phyloP scores from a whole-genome alignment of 2,329 filamentous ascomycete genomes.

The Zymoseptoria brevis region DNA sequence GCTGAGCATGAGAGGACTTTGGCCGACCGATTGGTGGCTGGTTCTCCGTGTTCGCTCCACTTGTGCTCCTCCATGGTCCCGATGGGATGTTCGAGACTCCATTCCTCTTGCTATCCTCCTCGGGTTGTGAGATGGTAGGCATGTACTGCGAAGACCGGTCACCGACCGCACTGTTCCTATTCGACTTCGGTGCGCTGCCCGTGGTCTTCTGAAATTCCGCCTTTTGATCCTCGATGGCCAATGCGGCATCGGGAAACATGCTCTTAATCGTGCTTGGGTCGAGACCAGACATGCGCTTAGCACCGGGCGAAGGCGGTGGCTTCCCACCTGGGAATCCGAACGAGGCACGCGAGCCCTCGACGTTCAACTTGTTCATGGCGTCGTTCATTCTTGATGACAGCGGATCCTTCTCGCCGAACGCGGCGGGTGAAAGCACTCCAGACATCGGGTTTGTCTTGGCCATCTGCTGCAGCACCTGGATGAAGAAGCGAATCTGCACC shows the following conservation, averaged over 20 bases:
- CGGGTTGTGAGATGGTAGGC: conserved; percentile 63
- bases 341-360: conserved; percentile 80
- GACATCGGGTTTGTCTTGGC: conserved; percentile 97
- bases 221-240: conserved; percentile 97
- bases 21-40: conserved; percentile 53
- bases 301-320: conserved; percentile 65
- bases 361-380: conserved; percentile 90
- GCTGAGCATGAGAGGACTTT: conserved; percentile 70
- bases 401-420: conserved; percentile 90
- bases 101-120: conserved; percentile 53
- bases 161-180: conserved; percentile 82
- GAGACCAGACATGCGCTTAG: conserved; percentile 90
- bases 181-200: conserved; percentile 79
- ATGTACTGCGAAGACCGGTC: conserved; percentile 62
- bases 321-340: conserved; percentile 53
- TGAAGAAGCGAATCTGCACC: conserved; percentile 98
- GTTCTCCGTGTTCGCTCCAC: conserved; percentile 39
- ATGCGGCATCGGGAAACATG: conserved; percentile 97
- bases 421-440: conserved; percentile 84
- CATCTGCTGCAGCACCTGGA: conserved; percentile 98
- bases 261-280: conserved; percentile 91
- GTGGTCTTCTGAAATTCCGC: conserved; percentile 95
- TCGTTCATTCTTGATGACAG: conserved; percentile 95
- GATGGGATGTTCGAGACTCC: conserved; percentile 57
- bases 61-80: conserved; percentile 66